phyloP scores from a whole-genome alignment of 352 stramenopile genomes.

The Pythium grandisporangium region DNA sequence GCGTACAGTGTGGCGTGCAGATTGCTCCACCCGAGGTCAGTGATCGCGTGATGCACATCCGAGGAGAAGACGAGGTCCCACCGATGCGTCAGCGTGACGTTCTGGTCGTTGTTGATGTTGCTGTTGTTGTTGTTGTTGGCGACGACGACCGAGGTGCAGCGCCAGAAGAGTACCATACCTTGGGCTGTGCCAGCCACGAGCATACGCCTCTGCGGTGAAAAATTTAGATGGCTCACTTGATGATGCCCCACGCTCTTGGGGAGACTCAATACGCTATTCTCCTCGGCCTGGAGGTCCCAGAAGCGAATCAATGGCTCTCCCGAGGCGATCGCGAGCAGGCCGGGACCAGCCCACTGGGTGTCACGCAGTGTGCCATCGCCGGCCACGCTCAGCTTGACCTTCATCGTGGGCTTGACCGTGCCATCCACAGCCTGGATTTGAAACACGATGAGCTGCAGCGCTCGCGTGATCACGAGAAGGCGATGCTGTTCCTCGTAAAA shows the following conservation, averaged over 20 bases:
- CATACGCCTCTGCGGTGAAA: constrained; percentile 81
- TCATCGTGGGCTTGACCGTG: constrained; percentile 75
- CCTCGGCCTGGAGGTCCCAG: constrained; percentile 87
- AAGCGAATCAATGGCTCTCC: constrained; percentile 87
- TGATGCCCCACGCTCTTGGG: constrained; percentile 26
- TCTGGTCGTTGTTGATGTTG: not conserved
- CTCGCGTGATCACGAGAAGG: constrained; percentile 88
- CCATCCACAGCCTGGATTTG: constrained; percentile 74
- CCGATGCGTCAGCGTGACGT: constrained; percentile 28
- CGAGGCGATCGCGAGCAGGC: constrained; percentile 85
- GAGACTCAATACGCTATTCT: constrained; percentile 89
- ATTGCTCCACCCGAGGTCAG: constrained; percentile 60
- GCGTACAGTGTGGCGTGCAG: constrained; percentile 54
- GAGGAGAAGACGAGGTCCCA: constrained; percentile 64
- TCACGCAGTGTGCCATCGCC: constrained; percentile 75
- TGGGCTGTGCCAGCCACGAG: constrained; percentile 82
- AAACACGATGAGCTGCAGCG: constrained; percentile 84
- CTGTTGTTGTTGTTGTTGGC: not conserved
- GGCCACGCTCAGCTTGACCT: constrained; percentile 86
- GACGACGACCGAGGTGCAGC: constrained; percentile 46
- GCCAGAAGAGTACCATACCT: constrained; percentile 87
- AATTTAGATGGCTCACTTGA: constrained; percentile 81
- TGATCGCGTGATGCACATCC: constrained; percentile 35
- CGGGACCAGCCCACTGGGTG: constrained; percentile 83
- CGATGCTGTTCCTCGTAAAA: constrained; percentile 76